These are phyloP conservation scores for Tephrocybe sp. DNA, from an alignment of 768 basidiomycete species.

Conservation along the genomic window DNA sequence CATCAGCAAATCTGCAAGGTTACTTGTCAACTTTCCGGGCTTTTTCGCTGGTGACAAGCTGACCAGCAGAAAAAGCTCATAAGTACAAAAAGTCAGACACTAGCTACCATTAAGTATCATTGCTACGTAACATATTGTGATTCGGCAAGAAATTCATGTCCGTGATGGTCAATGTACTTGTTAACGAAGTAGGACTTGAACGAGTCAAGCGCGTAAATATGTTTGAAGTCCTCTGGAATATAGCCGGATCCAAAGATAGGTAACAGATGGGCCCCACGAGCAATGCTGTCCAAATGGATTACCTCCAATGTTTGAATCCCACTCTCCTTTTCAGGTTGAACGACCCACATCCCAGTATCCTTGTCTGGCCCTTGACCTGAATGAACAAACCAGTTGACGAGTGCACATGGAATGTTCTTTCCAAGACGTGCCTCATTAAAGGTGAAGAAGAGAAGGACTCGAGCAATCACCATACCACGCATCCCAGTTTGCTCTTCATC, in stretches of 20 bases:
- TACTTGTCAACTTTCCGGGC: no score
- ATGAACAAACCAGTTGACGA: constrained; percentile 27
- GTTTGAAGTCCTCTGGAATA: constrained; percentile 9
- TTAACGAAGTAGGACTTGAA: constrained; percentile 27
- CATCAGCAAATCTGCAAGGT: no score
- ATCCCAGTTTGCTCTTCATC: no score
- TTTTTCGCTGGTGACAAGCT: no score
- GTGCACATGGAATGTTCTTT: constrained; percentile 10
- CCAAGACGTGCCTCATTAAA: no score
- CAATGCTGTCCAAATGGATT: constrained; percentile 22
- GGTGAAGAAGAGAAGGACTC: no score
- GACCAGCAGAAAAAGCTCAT: no score
- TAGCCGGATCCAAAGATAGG: constrained; percentile 20
- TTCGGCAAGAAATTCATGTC: no score
- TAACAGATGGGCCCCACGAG: constrained; percentile 25
- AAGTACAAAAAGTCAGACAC: no score
- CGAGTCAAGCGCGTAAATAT: constrained; percentile 23
- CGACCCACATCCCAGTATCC: constrained; percentile 32
- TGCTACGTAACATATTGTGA: no score
- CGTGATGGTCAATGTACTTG: constrained; percentile 31
- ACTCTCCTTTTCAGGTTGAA: constrained; percentile 17
- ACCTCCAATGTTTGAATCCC: constrained; percentile 12
- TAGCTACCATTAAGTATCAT: no score
- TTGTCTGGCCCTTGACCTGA: constrained; percentile 17
- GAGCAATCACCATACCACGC: no score